A percentile compares a stretch with the other conserved stretches of the same genome.
Evolutionary conservation across 1,284 basidiomycete genomes (phyloP).

Genomic region (Mycosarcoma mackinlayi): DNA sequence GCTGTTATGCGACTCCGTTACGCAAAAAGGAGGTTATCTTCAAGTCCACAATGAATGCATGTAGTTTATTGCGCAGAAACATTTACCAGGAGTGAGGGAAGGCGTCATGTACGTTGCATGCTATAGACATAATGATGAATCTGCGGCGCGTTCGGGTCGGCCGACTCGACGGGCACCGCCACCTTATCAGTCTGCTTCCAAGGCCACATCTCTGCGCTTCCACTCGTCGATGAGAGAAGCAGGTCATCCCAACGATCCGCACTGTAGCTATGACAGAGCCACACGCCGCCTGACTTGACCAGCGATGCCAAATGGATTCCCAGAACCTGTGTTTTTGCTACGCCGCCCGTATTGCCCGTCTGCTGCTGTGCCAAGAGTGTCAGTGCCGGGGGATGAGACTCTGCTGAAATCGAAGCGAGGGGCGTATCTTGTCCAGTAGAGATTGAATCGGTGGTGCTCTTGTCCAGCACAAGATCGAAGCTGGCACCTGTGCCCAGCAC

Average conservation of each 20-base stretch:
- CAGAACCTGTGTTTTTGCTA: conserved; percentile 26
- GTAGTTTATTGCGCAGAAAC: background rate
- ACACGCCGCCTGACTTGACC: conserved; percentile 1
- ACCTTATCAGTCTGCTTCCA: conserved; percentile 10
- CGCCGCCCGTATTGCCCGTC: background rate
- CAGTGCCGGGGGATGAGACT: conserved; percentile 1
- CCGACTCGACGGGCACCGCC: conserved; percentile 10
- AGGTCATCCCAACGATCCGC: conserved; percentile 32
- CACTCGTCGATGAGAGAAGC: background rate
- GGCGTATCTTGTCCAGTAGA: conserved; percentile 26
- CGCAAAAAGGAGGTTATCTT: too few species aligned
- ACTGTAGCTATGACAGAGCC: conserved; percentile 46
- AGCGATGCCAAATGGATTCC: conserved; percentile 14
- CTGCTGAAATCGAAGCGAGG: background rate
- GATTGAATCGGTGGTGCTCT: conserved; percentile 46
- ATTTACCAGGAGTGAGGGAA: background rate
- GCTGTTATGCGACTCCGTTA: too few species aligned
- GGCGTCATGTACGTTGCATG: conserved; percentile 15
- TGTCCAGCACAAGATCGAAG: conserved; percentile 48
- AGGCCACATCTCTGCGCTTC: background rate
- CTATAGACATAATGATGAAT: conserved; percentile 35
- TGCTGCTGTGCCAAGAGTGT: background rate
- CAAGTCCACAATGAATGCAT: background rate
- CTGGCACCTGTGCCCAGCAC: background rate
- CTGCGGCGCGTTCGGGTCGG: conserved; percentile 23